phyloP scores from a whole-genome alignment of 129 eudicot species.

The Helichrysum umbraculigerum region DNA sequence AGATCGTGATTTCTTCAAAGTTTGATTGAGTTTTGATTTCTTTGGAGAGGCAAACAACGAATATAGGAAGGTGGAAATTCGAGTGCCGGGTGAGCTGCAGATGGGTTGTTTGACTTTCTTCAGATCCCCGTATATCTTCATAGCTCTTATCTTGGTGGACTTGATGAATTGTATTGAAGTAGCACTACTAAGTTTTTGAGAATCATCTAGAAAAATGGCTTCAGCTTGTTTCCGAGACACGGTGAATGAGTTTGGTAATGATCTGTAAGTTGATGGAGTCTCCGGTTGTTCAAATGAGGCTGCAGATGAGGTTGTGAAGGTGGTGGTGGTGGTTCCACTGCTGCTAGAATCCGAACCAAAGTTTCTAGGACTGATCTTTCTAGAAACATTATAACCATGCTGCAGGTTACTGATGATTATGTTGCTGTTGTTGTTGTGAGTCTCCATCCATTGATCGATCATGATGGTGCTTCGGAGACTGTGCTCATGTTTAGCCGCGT shows the following conservation, averaged over 20 bases:
- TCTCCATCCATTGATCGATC: slow-evolving; percentile 78
- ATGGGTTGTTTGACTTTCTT: slow-evolving; percentile 78
- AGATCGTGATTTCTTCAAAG: slow-evolving; percentile 64
- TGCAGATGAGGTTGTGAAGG: slow-evolving; percentile 35
- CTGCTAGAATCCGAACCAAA: slow-evolving; percentile 47
- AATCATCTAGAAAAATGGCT: slow-evolving; percentile 15
- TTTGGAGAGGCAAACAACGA: slow-evolving; percentile 59
- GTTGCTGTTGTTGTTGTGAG: not conserved
- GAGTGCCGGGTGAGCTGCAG: slow-evolving; percentile 56
- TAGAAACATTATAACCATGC: slow-evolving; percentile 3
- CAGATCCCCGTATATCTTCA: slow-evolving; percentile 73
- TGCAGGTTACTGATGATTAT: not conserved
- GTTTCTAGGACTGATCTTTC: slow-evolving; percentile 14
- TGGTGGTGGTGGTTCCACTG: slow-evolving; percentile 37
- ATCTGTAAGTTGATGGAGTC: slow-evolving; percentile 35
- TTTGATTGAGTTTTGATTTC: slow-evolving; percentile 37
- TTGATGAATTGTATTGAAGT: slow-evolving; percentile 43
- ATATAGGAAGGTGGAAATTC: slow-evolving; percentile 56
- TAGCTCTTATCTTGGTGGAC: slow-evolving; percentile 56
- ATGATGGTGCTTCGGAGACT: slow-evolving; percentile 65
- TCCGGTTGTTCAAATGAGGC: slow-evolving; percentile 51
- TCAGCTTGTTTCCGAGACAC: slow-evolving; percentile 16
- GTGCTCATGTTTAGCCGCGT: slow-evolving; percentile 15
- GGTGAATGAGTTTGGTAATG: slow-evolving; percentile 37
- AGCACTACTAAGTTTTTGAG: not conserved